Evolutionary conservation across 164 flowering plant species (phyloP).

Genomic region (Berberis vulgaris): DNA sequence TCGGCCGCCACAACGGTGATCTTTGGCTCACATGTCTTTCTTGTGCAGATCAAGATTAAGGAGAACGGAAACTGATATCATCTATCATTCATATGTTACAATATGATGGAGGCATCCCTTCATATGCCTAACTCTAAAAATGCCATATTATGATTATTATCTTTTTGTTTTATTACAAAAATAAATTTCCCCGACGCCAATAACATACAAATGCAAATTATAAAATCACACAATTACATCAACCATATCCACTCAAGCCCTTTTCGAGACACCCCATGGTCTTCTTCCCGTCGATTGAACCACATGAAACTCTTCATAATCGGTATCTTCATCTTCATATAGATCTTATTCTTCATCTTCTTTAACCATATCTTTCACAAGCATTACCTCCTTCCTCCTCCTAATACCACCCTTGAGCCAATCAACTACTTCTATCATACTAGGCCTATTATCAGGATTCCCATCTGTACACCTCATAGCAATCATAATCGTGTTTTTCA

Average conservation of each 20-base stretch:
- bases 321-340: slow-evolving; percentile 14
- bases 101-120: too few relatives aligned
- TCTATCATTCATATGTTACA: too few relatives aligned
- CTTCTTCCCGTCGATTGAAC: slow-evolving; percentile 3
- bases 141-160: too few relatives aligned
- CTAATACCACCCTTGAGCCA: slow-evolving; percentile 34
- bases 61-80: too few relatives aligned
- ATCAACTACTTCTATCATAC: slow-evolving; percentile 48
- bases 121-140: too few relatives aligned
- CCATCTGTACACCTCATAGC: slow-evolving; percentile 45
- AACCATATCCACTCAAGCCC: slow-evolving; percentile 4
- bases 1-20: too few relatives aligned
- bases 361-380: slow-evolving; percentile 6
- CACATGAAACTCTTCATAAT: slow-evolving; percentile 7
- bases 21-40: too few relatives aligned
- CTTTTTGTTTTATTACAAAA: too few relatives aligned
- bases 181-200: not conserved
- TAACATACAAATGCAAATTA: not conserved
- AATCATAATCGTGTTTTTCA: slow-evolving; percentile 21
- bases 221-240: not conserved
- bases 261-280: slow-evolving; percentile 10
- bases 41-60: too few relatives aligned
- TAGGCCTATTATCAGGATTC: slow-evolving; percentile 47
- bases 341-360: slow-evolving; percentile 15
- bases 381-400: slow-evolving; percentile 20